Conservation (phyloP, 2,329 filamentous ascomycete species). For the Phoma sp. region DNA sequence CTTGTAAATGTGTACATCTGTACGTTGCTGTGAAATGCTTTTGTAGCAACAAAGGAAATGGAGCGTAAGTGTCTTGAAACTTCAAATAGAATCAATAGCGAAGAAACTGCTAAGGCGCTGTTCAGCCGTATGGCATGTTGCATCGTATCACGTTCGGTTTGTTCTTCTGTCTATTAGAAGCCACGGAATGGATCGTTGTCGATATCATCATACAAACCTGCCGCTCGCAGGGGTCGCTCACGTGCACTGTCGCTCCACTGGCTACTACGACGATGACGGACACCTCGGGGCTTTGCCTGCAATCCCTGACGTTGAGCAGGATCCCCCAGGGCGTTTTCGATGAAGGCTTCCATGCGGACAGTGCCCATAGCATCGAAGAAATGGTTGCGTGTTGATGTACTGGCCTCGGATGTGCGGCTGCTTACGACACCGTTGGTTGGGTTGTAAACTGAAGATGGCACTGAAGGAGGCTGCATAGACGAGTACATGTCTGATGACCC, state of each 20-base stretch:
- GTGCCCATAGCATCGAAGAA: conserved; percentile 90
- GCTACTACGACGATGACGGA: conserved; percentile 42
- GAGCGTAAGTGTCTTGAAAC: neutral
- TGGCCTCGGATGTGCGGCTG: conserved; percentile 59
- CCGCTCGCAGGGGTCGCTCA: conserved; percentile 34
- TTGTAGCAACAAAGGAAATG: conserved; percentile 2
- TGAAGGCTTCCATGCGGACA: conserved; percentile 96
- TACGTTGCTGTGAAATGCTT: neutral
- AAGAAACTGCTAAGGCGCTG: neutral
- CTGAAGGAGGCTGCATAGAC: conserved; percentile 40
- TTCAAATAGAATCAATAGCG: neutral
- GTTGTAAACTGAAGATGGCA: conserved; percentile 51
- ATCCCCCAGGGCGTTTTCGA: conserved; percentile 59
- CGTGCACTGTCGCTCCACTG: conserved; percentile 47
- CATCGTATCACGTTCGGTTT: conserved; percentile 1
- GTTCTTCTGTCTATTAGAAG: conserved; percentile 33
- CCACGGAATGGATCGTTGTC: conserved; percentile 47
- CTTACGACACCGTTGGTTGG: conserved; percentile 51
- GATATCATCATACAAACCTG: conserved; percentile 44
- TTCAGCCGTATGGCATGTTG: conserved; percentile 1
- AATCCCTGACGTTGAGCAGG: conserved; percentile 20
- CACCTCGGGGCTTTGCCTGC: conserved; percentile 28
- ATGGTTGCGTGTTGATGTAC: conserved; percentile 57
- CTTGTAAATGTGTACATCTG: neutral
- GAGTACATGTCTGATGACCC: conserved; percentile 48